Conservation (phyloP, 495 filamentous ascomycete genomes). For the Talaromyces wortmannii region DNA sequence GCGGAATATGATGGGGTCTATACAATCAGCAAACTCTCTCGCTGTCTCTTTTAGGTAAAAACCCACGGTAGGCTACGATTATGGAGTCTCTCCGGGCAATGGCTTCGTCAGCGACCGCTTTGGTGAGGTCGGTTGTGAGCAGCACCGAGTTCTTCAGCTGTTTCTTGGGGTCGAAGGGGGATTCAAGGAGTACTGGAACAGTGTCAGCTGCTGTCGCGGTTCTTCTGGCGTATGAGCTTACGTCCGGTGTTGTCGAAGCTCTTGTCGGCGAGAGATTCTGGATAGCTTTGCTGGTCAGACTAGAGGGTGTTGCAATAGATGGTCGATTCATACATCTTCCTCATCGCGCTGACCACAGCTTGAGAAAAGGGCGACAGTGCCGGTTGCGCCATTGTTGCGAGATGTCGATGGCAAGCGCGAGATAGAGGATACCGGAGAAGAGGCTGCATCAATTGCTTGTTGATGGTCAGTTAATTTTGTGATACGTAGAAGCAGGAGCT, state of each 20-base stretch:
- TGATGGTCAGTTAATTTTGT: too few relatives aligned
- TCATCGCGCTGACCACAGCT: conserved; percentile 75
- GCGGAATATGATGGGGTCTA: conserved; percentile 94
- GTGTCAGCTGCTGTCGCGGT: not conserved
- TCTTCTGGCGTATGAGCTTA: conserved; percentile 28
- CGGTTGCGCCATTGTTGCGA: conserved; percentile 25
- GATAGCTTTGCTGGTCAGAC: conserved; percentile 54
- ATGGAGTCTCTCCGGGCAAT: conserved; percentile 67
- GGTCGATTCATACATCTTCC: conserved; percentile 58
- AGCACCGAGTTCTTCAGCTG: conserved; percentile 69
- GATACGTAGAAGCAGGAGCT: not conserved
- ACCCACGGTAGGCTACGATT: conserved; percentile 82
- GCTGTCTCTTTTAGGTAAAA: not conserved
- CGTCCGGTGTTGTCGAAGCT: conserved; percentile 91
- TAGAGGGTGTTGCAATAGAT: conserved; percentile 4
- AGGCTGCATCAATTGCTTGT: not conserved
- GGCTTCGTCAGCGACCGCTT: conserved; percentile 85
- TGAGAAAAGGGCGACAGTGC: conserved; percentile 58
- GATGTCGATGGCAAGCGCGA: conserved; percentile 9
- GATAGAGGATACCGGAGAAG: not conserved
- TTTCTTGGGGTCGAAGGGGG: conserved; percentile 53
- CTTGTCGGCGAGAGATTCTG: conserved; percentile 79
- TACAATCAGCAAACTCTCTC: conserved; percentile 2
- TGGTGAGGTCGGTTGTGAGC: conserved; percentile 86
- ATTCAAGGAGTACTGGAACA: conserved; percentile 62